phyloP scores from a whole-genome alignment of 192 early-diverging fungal species.

The Dimargaris cristalligena region DNA sequence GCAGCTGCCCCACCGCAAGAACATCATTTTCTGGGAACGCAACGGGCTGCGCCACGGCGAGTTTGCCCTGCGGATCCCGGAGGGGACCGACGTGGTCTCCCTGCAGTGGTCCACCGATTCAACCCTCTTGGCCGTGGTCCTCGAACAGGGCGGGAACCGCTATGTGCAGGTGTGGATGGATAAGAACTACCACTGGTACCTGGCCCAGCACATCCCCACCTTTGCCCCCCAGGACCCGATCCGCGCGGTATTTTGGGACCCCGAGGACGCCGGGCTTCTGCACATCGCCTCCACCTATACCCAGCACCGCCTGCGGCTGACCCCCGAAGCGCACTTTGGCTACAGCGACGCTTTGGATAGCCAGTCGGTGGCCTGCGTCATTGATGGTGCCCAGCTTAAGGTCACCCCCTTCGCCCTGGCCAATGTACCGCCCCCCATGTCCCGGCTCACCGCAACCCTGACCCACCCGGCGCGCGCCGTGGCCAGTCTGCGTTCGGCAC shows the following conservation, averaged over 20 bases:
- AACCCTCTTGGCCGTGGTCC: slow-evolving; percentile 60
- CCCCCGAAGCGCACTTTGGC: slow-evolving; percentile 13
- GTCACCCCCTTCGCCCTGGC: slow-evolving; percentile 64
- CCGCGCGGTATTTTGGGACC: slow-evolving; percentile 61
- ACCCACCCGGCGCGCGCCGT: slow-evolving; percentile 33
- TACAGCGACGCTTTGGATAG: slow-evolving; percentile 15
- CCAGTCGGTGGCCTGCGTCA: slow-evolving; percentile 45
- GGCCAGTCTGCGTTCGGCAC: slow-evolving; percentile 11
- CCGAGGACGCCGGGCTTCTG: slow-evolving; percentile 45
- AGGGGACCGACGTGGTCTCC: slow-evolving; percentile 22
- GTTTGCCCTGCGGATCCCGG: slow-evolving; percentile 53
- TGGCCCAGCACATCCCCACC: slow-evolving; percentile 68
- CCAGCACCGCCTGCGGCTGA: slow-evolving; percentile 13
- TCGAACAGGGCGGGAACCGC: slow-evolving; percentile 17
- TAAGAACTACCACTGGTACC: slow-evolving; percentile 93
- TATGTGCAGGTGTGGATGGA: slow-evolving; percentile 80
- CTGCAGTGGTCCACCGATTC: slow-evolving; percentile 76
- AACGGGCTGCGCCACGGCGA: slow-evolving; percentile 91
- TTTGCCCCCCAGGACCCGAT: slow-evolving; percentile 19
- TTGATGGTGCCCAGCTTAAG: slow-evolving; percentile 41
- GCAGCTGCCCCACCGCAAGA: slow-evolving; percentile 54
- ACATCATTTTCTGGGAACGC: slow-evolving; percentile 85
- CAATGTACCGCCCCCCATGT: slow-evolving; percentile 96
- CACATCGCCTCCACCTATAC: slow-evolving; percentile 32
- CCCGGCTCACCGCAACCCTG: slow-evolving; percentile 22